Evolutionary conservation across 371 early-diverging fungal genomes (phyloP), one percentile per base, ranked within the genome.

Genomic region (Lichtheimia ramosa): DNA sequence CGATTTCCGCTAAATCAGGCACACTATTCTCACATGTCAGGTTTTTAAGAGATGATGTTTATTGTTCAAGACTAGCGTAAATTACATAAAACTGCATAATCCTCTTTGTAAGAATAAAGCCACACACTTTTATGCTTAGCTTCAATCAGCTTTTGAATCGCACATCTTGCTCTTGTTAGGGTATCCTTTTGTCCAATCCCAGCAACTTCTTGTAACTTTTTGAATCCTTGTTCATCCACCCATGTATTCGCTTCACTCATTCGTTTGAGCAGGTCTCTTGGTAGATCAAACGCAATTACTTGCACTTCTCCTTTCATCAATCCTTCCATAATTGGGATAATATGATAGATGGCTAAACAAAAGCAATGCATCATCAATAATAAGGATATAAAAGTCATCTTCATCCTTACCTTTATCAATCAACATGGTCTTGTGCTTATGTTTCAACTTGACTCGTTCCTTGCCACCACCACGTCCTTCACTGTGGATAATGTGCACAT

Each of bases 81-180:
- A 51, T 42, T 51, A 21, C 86, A 89, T 5, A 84, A 66, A n/a
- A 77, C 51, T 12, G 81, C 79, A 59, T 62, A 83, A 43, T 91
- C 89, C 66, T 87, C 89, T 51, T 83, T 81, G 58, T 84, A 82
- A 0, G 89, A 84, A 67, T 90, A 90, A 13, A 91, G 71, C 91
- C 91, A 91, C 6, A 90, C 82, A 59, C 81, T 83, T 54, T 69
- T 76, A 28, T 80, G 81, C 23, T 81, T 82, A n/a, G 81, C 74
- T 48, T 82, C 74, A 42, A 85, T 81, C 4, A 82, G 61, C 63
- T 87, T 83, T 46, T 84, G 82, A 18, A 86, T 80, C 4, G 83
- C 80, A 54, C 84, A 82, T 57, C 84, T 81, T 0, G 86, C 84
- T 28, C 88, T 75, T 51, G 39, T 58, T 10, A 81, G 60, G 42